Evolutionary conservation across 2,329 filamentous ascomycete species (phyloP).

Genomic region (Neonectria neomacrospora): DNA sequence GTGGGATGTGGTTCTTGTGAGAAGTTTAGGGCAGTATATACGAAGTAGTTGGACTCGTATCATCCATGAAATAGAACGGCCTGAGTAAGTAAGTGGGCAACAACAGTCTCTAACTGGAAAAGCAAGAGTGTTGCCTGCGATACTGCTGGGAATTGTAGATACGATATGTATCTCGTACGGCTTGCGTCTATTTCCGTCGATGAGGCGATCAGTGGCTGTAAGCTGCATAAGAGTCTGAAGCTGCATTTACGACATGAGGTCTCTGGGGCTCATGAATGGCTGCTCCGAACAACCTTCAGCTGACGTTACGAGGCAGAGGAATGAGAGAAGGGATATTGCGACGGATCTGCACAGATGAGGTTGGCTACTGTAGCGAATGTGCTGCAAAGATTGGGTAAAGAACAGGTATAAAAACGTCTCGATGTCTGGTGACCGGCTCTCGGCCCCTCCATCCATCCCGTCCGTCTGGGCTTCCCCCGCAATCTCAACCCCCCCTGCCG

Average conservation of each 20-base stretch:
- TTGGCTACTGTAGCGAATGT: slow-evolving; percentile 4
- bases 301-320: neutral
- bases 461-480: slow-evolving; percentile 14
- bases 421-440: neutral
- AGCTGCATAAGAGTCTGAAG: slow-evolving; percentile 14
- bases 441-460: neutral
- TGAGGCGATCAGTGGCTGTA: neutral
- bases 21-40: neutral
- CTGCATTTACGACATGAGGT: slow-evolving; percentile 19
- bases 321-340: neutral
- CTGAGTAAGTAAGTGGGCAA: neutral
- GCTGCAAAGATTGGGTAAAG: neutral
- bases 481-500: slow-evolving; percentile 9
- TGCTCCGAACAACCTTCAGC: neutral
- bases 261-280: slow-evolving; percentile 2
- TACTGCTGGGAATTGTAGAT: slow-evolving; percentile 7
- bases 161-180: neutral
- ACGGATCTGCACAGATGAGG: neutral
- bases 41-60: neutral
- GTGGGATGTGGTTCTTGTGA: neutral
- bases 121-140: slow-evolving; percentile 13
- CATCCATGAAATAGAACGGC: neutral
- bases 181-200: slow-evolving; percentile 23
- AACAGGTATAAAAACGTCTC: slow-evolving; percentile 2
- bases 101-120: neutral